Base-by-base conservation (phyloP, 2,329 filamentous ascomycete genomes). In the Ceratocystis papillata region DNA sequence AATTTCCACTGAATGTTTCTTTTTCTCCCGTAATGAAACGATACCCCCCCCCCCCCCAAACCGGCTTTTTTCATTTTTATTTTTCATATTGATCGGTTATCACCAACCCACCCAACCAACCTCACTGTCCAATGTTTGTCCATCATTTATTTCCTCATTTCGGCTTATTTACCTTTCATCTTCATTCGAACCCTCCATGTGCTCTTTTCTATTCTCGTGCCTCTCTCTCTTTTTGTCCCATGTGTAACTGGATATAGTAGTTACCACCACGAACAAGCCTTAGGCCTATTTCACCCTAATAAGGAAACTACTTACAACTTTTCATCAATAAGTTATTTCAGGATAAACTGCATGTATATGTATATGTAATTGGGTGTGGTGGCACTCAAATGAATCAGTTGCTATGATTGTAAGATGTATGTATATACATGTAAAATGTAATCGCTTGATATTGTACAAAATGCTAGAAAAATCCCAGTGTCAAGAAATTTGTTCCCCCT, bases 21-120 rank as follows among this genome's bases (percentile, higher is more conserved):
- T 61, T 15, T 48, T 33, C 41, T 28, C 44, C 44, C 55, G 64
- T 53, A 65, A 65, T 62, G 45, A 65, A 65, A 62, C 55, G 44
- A 61, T 62, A 65, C 53, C 28, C 28, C 28, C 28, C 25, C 50
- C 15, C 37, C 41, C 20, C n/a, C 44, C 41, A 61, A 20, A 12
- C 59, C 30, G 25, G 25, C 12, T 60, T 17, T 64, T 53, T 53
- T 20, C 37, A 41, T 41, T 41, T 41, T 41, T 5, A 15, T 41
- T 41, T 12, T 15, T 41, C 37, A 15, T 15, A 15, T 41, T 41
- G 37, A 48, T 48, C n/a, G 48, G 48, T 12, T 22, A 50, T 12
- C 48, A 50, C n/a, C 10, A 22, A 20, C 22, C 55, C 12, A n/a
- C 22, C 25, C 15, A 10, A 30, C 55, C 22, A 30, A 25, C 44